Base-by-base conservation (phyloP, 1,139 yeast species). In the Candida tropicalis region DNA sequence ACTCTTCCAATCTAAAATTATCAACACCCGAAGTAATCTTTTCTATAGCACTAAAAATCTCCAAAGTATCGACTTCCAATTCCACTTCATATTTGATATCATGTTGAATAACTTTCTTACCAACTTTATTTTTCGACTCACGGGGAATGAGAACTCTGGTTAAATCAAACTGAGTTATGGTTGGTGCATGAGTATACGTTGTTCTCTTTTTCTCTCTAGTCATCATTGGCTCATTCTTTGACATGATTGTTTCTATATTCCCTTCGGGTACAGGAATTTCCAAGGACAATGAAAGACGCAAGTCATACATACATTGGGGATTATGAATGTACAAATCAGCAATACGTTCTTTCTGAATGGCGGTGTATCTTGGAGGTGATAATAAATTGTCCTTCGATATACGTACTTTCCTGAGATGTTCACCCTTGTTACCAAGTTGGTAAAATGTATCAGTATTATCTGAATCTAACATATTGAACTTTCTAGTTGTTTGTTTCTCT, bases 281-380 rank as follows among this genome's bases (percentile, higher is more conserved):
- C 26, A 86, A 65, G 29, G 90, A 81, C 49, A 90, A 66, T 9
- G 95, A 82, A 32, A 90, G 68, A 54, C 96, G 74, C 51, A 85
- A 72, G 60, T 90, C 97, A 58, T 83, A 83, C 65, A 83, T 73
- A 22, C 87, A 81, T 48, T 87, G 84, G 1, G 97, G 97, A 44
- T 86, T 79, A 57, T 79, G 82, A 26, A 90, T 71, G 57, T 81
- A 78, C 46, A 90, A 64, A 58, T 87, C 90, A 3, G 87, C 79
- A 8, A 89, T 66, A 43, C 93, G 74, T 50, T 79, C 79, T 59
- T 90, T 90, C 49, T 82, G 81, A 41, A 90, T 85, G 33, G 85
- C 86, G 26, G 80, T 80, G 39, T 80, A 76, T 52, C 93, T 70
- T 10, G 85, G 84, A 0, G 93, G 87, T 42, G 72, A 73, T 36